Percentiles rank a stretch among this genome's conserved stretches.
These are phyloP conservation scores for Linnemannia hyalina DNA, from an alignment of 192 early-diverging fungal species.

Conservation along the genomic window DNA sequence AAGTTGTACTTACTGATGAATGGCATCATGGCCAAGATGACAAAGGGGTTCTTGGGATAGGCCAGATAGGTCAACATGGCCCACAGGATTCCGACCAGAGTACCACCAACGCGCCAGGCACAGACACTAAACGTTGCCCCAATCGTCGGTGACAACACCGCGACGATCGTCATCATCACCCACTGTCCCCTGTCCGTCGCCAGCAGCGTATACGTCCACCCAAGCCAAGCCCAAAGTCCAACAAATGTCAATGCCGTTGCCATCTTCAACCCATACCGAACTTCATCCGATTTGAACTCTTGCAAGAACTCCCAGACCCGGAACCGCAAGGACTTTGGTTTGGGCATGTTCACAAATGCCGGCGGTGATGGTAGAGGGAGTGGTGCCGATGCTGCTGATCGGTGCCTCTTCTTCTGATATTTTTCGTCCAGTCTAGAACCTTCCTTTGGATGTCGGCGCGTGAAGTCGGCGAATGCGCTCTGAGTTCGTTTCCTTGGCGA, in stretches of 20 bases:
- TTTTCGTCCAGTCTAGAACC: not conserved
- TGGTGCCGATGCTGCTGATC: no score
- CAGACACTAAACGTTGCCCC: slow-evolving; percentile 58
- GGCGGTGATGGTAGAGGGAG: not conserved
- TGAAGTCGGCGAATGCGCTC: not conserved
- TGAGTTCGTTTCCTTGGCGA: not conserved
- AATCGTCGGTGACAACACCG: slow-evolving; percentile 27
- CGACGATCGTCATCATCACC: slow-evolving; percentile 53
- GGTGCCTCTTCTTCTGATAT: not conserved
- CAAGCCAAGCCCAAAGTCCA: slow-evolving; percentile 53
- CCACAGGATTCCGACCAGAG: slow-evolving; percentile 48
- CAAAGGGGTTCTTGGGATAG: slow-evolving; percentile 1
- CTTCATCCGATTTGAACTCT: slow-evolving; percentile 44
- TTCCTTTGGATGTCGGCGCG: no score
- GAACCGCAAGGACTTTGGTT: slow-evolving; percentile 39
- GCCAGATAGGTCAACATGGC: slow-evolving; percentile 39
- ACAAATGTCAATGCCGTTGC: slow-evolving; percentile 45
- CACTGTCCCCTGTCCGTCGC: slow-evolving; percentile 50
- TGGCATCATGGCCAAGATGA: slow-evolving; percentile 13
- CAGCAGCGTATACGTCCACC: slow-evolving; percentile 21
- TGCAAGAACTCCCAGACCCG: slow-evolving; percentile 41
- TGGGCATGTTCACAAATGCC: not conserved
- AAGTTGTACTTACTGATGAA: slow-evolving; percentile 8
- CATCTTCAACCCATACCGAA: slow-evolving; percentile 61
- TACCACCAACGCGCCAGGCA: slow-evolving; percentile 55